phyloP scores from a whole-genome alignment of 306 rosid species.

The Prunus davidiana region DNA sequence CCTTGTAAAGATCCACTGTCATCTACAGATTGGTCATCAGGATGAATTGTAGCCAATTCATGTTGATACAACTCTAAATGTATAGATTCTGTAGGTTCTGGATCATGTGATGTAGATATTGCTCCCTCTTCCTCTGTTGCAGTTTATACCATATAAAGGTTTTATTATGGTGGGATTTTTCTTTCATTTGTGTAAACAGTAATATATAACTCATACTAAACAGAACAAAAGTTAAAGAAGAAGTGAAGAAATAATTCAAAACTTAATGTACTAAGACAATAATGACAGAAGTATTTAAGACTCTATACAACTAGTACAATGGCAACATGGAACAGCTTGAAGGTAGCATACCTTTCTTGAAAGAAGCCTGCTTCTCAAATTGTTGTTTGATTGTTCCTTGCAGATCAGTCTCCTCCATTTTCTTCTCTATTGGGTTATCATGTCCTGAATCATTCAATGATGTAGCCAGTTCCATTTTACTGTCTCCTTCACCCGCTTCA shows the following conservation, averaged over 20 bases:
- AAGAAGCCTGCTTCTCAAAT: conserved; percentile 36
- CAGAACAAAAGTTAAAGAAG: not conserved
- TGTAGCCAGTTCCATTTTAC: conserved; percentile 21
- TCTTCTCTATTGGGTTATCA: conserved; percentile 22
- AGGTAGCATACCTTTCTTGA: conserved; percentile 40
- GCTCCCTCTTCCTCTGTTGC: conserved; percentile 45
- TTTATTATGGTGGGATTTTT: not conserved
- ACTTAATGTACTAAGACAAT: not conserved
- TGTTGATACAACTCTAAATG: conserved; percentile 19
- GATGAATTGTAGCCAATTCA: conserved; percentile 20
- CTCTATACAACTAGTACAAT: not conserved
- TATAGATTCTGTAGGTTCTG: conserved; percentile 32
- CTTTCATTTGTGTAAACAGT: not conserved
- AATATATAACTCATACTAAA: not conserved
- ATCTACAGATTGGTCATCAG: conserved; percentile 29
- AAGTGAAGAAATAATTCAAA: not conserved
- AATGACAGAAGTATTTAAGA: not conserved
- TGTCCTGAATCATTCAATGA: conserved; percentile 16
- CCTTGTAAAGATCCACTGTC: conserved; percentile 18
- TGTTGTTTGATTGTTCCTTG: conserved; percentile 24
- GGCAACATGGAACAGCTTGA: not conserved
- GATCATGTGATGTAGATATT: conserved; percentile 21
- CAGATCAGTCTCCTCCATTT: conserved; percentile 21
- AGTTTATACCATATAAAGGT: not conserved
- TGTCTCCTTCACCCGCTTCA: conserved; percentile 23